A percentile compares a stretch with the other conserved stretches of the same genome.
Evolutionary conservation across 1,284 basidiomycete species (phyloP).

Genomic region (Macrocystidia cucumis): DNA sequence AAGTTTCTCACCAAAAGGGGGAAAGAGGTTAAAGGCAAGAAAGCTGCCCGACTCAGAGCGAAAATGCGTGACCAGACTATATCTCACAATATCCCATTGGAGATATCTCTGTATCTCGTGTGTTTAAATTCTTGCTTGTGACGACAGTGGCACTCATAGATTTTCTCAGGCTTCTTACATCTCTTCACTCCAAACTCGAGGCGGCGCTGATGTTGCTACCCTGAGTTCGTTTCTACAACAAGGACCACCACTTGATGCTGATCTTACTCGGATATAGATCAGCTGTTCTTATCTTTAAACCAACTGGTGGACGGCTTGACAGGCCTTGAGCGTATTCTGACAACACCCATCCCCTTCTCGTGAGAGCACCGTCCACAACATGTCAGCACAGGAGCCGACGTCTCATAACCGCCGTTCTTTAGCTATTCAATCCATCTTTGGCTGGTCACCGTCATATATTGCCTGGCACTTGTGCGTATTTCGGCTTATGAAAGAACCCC

Average conservation of each 20-base stretch:
- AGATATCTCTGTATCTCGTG: slow-evolving; percentile 69
- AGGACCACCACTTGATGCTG: slow-evolving; percentile 1
- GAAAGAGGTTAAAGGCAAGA: slow-evolving; percentile 47
- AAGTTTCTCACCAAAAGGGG: slow-evolving; percentile 35
- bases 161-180: slow-evolving; percentile 61
- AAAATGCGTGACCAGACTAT: slow-evolving; percentile 35
- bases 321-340: slow-evolving; percentile 68
- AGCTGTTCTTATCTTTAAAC: slow-evolving; percentile 43
- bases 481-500: too few species aligned
- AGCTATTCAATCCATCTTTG: slow-evolving; percentile 63
- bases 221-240: slow-evolving; percentile 47
- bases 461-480: slow-evolving; percentile 41
- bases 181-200: slow-evolving; percentile 49
- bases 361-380: slow-evolving; percentile 28
- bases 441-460: slow-evolving; percentile 53
- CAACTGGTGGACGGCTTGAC: slow-evolving; percentile 63
- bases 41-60: slow-evolving; percentile 45
- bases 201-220: slow-evolving; percentile 58
- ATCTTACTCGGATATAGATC: slow-evolving; percentile 27
- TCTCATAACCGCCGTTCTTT: slow-evolving; percentile 4
- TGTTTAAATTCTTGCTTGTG: slow-evolving; percentile 15
- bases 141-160: background rate
- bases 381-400: slow-evolving; percentile 5
- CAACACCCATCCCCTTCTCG: slow-evolving; percentile 77
- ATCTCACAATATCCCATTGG: slow-evolving; percentile 66